Evolutionary conservation across 345 rosid genomes (phyloP).

Genomic region (Melaleuca alternifolia): DNA sequence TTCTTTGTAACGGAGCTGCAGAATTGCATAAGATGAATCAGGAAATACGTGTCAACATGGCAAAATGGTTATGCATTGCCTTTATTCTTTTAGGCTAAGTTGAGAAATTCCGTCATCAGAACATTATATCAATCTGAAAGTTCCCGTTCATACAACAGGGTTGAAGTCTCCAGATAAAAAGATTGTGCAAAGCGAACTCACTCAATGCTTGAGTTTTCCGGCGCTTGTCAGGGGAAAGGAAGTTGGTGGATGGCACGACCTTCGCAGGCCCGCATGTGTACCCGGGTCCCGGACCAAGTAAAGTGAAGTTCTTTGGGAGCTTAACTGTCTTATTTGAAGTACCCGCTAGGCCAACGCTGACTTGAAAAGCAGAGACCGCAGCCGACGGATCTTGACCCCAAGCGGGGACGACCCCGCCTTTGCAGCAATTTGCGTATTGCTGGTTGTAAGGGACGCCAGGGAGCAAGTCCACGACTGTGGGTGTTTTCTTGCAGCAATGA

Average conservation of each 20-base stretch:
- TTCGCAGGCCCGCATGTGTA: constrained; percentile 88
- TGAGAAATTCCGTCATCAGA: neutral
- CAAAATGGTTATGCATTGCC: neutral
- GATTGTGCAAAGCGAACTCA: constrained; percentile 17
- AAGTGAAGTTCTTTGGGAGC: constrained; percentile 80
- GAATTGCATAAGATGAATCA: neutral
- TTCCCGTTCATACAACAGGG: neutral
- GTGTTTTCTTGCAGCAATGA: constrained; percentile 74
- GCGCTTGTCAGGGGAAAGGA: constrained; percentile 51
- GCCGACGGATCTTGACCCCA: constrained; percentile 80
- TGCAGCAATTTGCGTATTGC: constrained; percentile 76
- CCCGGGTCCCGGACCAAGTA: constrained; percentile 77
- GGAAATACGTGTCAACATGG: neutral
- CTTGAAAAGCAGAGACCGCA: constrained; percentile 63
- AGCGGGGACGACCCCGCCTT: constrained; percentile 71
- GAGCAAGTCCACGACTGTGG: constrained; percentile 64
- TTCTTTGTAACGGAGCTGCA: neutral
- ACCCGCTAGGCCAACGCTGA: constrained; percentile 65
- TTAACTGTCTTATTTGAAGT: constrained; percentile 77
- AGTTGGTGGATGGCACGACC: constrained; percentile 50
- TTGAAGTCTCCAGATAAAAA: neutral
- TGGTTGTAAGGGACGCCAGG: constrained; percentile 79
- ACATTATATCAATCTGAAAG: neutral
- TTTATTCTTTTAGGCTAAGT: neutral
- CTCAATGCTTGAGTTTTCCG: constrained; percentile 75